Percentiles rank a stretch among this genome's conserved stretches.
Conservation (phyloP, 805 yeast genomes). For the Maudiozyma saulgeensis region DNA sequence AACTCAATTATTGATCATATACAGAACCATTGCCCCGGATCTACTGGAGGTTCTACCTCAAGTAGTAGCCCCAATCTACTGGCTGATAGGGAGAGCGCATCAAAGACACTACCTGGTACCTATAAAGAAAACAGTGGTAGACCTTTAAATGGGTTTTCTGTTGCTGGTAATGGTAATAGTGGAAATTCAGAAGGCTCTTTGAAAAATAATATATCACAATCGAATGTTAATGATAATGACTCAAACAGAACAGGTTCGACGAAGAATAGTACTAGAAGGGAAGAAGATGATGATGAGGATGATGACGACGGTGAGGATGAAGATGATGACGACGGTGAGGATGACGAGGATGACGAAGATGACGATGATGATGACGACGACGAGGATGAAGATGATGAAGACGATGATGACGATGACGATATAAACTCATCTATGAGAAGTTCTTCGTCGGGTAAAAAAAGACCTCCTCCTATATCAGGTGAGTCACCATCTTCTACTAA, state of each 20-base stretch:
- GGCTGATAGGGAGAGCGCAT: not conserved
- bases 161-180: not conserved
- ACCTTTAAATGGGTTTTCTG: not conserved
- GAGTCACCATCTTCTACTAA: not conserved
- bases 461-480: conserved; percentile 7
- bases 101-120: not conserved
- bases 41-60: not conserved
- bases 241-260: no score
- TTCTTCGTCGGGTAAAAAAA: conserved; percentile 3
- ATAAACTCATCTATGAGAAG: not conserved
- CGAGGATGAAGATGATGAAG: conserved; percentile 7
- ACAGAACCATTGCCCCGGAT: conserved; percentile 16
- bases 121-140: not conserved
- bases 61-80: not conserved
- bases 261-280: not conserved
- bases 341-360: conserved; percentile 1
- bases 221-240: no score
- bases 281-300: conserved; percentile 1
- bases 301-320: conserved; percentile 3
- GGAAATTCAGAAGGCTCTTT: not conserved
- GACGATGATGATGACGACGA: conserved; percentile 10
- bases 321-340: conserved; percentile 1
- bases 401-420: conserved; percentile 2
- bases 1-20: conserved; percentile 23
- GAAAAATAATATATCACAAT: not conserved